Percentiles rank a stretch among this genome's conserved stretches.
Evolutionary conservation across 2,329 filamentous ascomycete species (phyloP).

Genomic region (Mariannaea elegans): DNA sequence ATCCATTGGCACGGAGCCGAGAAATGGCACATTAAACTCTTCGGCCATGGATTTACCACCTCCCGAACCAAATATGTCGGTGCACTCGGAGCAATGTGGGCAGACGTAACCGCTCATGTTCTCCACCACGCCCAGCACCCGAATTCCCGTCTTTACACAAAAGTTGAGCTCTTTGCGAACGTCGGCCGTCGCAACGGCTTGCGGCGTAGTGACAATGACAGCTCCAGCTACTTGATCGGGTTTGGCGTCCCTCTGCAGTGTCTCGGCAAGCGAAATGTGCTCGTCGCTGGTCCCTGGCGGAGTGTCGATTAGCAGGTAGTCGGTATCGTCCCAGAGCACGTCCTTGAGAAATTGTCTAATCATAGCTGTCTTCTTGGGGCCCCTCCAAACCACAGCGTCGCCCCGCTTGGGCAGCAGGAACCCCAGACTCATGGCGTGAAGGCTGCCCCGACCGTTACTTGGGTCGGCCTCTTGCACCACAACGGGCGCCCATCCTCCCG

Average conservation of each 20-base stretch:
- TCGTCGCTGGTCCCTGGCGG: conserved; percentile 97
- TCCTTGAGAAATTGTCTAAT: conserved; percentile 94
- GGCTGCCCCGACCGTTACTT: conserved; percentile 63
- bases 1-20: conserved; percentile 91
- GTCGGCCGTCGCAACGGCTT: conserved; percentile 91
- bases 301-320: conserved; percentile 94
- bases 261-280: conserved; percentile 94
- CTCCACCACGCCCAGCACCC: conserved; percentile 88
- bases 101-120: conserved; percentile 97
- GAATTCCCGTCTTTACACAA: conserved; percentile 82
- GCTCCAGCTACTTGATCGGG: conserved; percentile 82
- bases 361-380: conserved; percentile 99
- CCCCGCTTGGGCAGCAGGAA: conserved; percentile 85
- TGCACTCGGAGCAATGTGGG: conserved; percentile 82
- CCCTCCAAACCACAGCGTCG: conserved; percentile 96
- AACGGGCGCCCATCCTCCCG: conserved; percentile 92
- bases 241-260: conserved; percentile 70
- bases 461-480: conserved; percentile 74
- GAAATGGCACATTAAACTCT: conserved; percentile 84
- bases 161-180: conserved; percentile 96
- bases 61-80: conserved; percentile 91
- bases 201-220: conserved; percentile 94
- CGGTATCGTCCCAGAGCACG: conserved; percentile 86
- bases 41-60: conserved; percentile 89
- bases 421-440: conserved; percentile 90